Base-by-base conservation (phyloP, 371 early-diverging fungal genomes). In the Choanephora cucurbitarum region DNA sequence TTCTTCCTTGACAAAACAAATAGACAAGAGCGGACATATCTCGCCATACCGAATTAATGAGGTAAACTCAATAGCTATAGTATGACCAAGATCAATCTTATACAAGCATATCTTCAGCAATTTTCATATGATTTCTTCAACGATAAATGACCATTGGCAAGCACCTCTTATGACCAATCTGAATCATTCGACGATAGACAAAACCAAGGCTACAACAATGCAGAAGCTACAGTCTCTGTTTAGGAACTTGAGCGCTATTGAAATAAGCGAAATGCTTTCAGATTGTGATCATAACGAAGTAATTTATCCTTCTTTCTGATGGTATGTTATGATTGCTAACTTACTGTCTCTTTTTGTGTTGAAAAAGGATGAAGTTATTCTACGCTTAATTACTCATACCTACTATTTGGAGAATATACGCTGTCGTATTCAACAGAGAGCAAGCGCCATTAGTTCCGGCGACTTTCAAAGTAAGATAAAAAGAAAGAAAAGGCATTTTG, bases 241-340 rank as follows among this genome's bases (percentile, higher is more conserved):
- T 62, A 80, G 74, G 15, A 83, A 89, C 58, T 55, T 95, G 18
- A 69, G 75, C 0, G 80, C 82, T 41, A 87, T 91, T 52, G 94
- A 95, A 71, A 90, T 93, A 33, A 75, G 84, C 51, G 82, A 86
- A 43, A 87, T 91, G 34, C 66, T 94, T 28, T 77, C 80, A 63
- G 90, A 92, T 62, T 85, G 85, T 58, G 75, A 72, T 23, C 75
- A 87, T 50, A 88, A 94, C 52, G 94, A 92, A 72, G 90, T 77
- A 66, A 24, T 15, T 3, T 28, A 28, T 28, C 7, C 7, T 3
- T 28, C 7, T 28, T 28, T 21, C 34, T 50, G n/a, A n/a, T n/a
- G n/a, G n/a, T n/a, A 22, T 13, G 7, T 9, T 8, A 21, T 37
- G 28, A 5, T 21, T 18, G 18, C 17, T 17, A 10, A 31, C 37